Base-by-base conservation (phyloP, 2,329 filamentous ascomycete genomes). In the Sclerotinia trifoliorum region DNA sequence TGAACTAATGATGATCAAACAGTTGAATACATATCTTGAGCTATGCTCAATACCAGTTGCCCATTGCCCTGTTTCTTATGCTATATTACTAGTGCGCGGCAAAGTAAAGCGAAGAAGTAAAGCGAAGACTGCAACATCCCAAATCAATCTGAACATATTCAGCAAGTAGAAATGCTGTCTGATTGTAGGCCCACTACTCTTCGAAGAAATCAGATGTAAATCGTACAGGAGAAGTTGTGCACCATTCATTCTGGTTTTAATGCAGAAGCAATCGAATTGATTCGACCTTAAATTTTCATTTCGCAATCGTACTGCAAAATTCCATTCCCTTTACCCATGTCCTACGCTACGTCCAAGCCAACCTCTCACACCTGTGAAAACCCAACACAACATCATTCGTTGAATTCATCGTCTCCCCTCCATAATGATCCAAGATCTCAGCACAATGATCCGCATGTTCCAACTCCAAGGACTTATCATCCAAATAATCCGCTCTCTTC, bases 381-480 rank as follows among this genome's bases (percentile, higher is more conserved):
- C 58, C 58, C 58, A 62, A 35, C 26, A 35, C 26, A 24, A 62
- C 58, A 62, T 62, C 58, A 51, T 62, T 62, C 13, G 58, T 62
- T 26, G 58, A 62, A 49, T 35, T 49, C n/a, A 19, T 10, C 29
- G 58, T 62, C 15, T 62, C 58, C 19, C 58, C 58, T 19, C 44
- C 58, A 62, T 62, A 62, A 24, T 62, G 58, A 62, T 62, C 58
- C 46, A 62, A n/a, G 7, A 62, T n/a, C 29, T 32, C 46, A 5
- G 44, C 49, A 62, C 58, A 62, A 49, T 62, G 58, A 62, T 62
- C 58, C 58, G 58, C 32, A 49, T 62, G 58, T 19, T 62, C 58
- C 46, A 62, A 62, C 29, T 62, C 44, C 21, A 62, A 19, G 2
- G 26, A 35, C 44, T 62, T 62, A 32, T 49, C 58, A 32, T 62